Base-by-base conservation (phyloP, 768 basidiomycete species). In the Rhodosporidiobolus odoratus region DNA sequence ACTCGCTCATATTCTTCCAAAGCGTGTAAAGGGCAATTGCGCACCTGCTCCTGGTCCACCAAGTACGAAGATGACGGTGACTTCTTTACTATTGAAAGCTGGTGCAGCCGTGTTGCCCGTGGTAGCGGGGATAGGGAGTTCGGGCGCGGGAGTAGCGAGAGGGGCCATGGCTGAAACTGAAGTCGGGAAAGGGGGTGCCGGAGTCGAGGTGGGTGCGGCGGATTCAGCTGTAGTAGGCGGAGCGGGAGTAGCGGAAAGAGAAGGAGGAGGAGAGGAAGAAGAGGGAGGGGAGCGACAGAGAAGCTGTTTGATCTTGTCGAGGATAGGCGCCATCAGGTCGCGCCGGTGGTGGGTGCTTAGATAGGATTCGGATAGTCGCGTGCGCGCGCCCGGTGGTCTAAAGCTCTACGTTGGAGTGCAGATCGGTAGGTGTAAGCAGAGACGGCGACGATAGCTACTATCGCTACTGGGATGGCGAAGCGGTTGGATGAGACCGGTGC, bases 21-120 rank as follows among this genome's bases (percentile, higher is more conserved):
- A 27, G 7, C 12, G n/a, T 30, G 27, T 6, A 30, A 27, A 53
- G 52, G 13, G 27, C 27, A 19, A 19, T 21, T 23, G 79, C 81
- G 74, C 72, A 88, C 94, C 94, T 76, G 93, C 93, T 60, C 96
- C 96, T 27, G 96, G 96, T 1, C 96, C 96, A 45, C 96, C 96
- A 21, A 99, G 87, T 34, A 98, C 94, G 77, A 90, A 99, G 77
- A 98, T 83, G 66, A 99, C 94, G 25, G 85, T 88, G 76, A 97
- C 88, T 72, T 90, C 88, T 57, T 79, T 78, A 40, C 82, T 79
- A 79, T 91, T 86, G 76, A 96, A 95, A 3, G 82, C 83, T 23
- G 84, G 53, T 9, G 63, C 34, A 17, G 69, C 1, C 6, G 69
- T 56, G 52, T 7, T 16, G 43, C 54, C 17, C 12, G 59, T 35